Percentiles rank a stretch among this genome's conserved stretches.
Evolutionary conservation across 345 rosid species (phyloP).

Genomic region (Zanthoxylum bungeanum): DNA sequence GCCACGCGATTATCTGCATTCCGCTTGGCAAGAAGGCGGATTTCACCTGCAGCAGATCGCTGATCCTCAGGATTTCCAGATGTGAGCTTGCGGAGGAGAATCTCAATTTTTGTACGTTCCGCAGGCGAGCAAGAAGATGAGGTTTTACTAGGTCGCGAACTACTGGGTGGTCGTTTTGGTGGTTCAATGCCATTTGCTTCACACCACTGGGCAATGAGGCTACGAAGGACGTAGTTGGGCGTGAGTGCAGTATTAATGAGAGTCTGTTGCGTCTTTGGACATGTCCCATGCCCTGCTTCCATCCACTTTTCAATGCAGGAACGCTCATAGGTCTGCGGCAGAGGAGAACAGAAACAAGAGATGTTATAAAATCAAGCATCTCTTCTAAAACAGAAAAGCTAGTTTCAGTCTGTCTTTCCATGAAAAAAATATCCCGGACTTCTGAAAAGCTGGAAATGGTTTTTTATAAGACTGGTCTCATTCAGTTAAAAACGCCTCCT

Average conservation of each 20-base stretch:
- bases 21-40: constrained; percentile 96
- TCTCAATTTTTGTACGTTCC: constrained; percentile 66
- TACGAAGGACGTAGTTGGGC: constrained; percentile 88
- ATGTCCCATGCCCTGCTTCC: constrained; percentile 79
- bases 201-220: constrained; percentile 98
- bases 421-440: background rate
- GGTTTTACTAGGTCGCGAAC: constrained; percentile 57
- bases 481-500: background rate
- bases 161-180: constrained; percentile 78
- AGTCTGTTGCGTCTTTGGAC: constrained; percentile 94
- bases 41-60: constrained; percentile 82
- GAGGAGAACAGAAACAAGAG: constrained; percentile 14
- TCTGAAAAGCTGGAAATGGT: background rate
- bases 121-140: constrained; percentile 66
- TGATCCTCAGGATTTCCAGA: constrained; percentile 77
- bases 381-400: background rate
- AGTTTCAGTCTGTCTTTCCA: background rate
- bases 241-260: constrained; percentile 66
- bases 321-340: constrained; percentile 84
- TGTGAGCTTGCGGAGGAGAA: constrained; percentile 76
- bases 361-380: constrained; percentile 5
- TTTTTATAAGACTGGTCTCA: background rate
- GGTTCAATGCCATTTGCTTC: constrained; percentile 87
- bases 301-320: constrained; percentile 95
- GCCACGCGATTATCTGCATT: constrained; percentile 97